A percentile compares a stretch with the other conserved stretches of the same genome.
Evolutionary conservation across 2,329 filamentous ascomycete genomes (phyloP).

Genomic region (Colletotrichum acutatum): DNA sequence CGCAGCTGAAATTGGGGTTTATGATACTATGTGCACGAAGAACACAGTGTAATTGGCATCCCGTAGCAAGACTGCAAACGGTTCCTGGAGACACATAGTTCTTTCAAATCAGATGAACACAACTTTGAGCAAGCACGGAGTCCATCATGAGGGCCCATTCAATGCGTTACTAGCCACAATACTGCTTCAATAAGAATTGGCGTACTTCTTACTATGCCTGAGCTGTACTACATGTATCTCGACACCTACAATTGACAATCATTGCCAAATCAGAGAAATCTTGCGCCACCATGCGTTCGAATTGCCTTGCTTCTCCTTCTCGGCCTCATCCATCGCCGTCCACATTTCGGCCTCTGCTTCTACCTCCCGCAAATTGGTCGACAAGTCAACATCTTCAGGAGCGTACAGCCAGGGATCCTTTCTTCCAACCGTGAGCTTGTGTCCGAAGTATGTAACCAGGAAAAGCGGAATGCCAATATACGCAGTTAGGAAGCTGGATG

Average conservation of each 20-base stretch:
- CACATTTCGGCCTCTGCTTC: constrained; percentile 10
- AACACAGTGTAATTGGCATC: no score
- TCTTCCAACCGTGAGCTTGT: constrained; percentile 42
- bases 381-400: constrained; percentile 2
- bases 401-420: constrained; percentile 6
- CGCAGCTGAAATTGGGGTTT: no score
- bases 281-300: not conserved
- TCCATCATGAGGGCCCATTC: no score
- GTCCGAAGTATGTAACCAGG: not conserved
- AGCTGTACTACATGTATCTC: fast-evolving
- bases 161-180: no score
- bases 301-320: not conserved
- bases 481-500: constrained; percentile 22
- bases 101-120: no score
- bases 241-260: not conserved
- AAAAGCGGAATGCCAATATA: not conserved
- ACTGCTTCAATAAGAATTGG: no score
- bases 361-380: not conserved
- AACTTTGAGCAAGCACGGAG: no score
- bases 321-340: not conserved
- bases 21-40: no score
- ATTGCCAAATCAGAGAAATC: constrained; percentile 2
- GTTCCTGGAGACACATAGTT: no score
- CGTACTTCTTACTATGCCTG: no score
- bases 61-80: no score